phyloP scores from a whole-genome alignment of 805 yeast genomes.

The Dipodascopsis tothii region DNA sequence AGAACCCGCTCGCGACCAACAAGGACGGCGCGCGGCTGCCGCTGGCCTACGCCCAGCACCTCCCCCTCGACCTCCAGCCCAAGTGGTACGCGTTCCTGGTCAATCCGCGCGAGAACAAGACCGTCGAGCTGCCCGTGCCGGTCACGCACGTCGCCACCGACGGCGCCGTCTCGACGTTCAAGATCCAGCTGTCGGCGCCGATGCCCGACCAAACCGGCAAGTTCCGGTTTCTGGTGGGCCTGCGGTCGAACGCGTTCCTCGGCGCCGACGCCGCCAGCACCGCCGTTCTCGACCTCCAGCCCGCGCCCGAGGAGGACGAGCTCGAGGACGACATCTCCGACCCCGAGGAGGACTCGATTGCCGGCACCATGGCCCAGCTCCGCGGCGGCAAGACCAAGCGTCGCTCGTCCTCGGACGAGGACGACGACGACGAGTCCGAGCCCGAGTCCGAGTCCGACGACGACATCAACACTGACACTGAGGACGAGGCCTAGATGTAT shows the following conservation, averaged over 20 bases:
- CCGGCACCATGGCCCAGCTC: slow-evolving; percentile 65
- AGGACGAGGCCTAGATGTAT: slow-evolving; percentile 21
- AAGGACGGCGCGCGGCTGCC: slow-evolving; percentile 65
- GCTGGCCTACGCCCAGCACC: slow-evolving; percentile 61
- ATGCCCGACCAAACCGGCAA: slow-evolving; percentile 68
- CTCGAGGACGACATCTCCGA: slow-evolving; percentile 33
- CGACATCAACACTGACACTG: slow-evolving; percentile 26
- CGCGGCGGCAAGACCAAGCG: slow-evolving; percentile 51
- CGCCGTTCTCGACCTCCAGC: slow-evolving; percentile 59
- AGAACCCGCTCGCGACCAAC: slow-evolving; percentile 63
- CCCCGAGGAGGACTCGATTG: slow-evolving; percentile 67
- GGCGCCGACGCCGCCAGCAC: slow-evolving; percentile 75
- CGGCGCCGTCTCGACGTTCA: slow-evolving; percentile 64
- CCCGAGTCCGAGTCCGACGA: slow-evolving; percentile 23
- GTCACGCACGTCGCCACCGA: slow-evolving; percentile 50
- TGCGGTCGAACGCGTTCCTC: slow-evolving; percentile 70
- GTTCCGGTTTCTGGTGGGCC: slow-evolving; percentile 58
- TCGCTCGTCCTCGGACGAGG: neutral
- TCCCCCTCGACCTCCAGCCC: slow-evolving; percentile 49
- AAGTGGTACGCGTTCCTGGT: slow-evolving; percentile 65
- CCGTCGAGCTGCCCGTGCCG: slow-evolving; percentile 59
- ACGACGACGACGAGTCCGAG: slow-evolving; percentile 25
- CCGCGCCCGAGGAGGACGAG: slow-evolving; percentile 36
- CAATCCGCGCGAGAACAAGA: slow-evolving; percentile 69
- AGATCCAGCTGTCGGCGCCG: slow-evolving; percentile 63